These are phyloP conservation scores for Mesembryanthemum crystallinum DNA, from an alignment of 148 eudicot species.

Conservation along the genomic window DNA sequence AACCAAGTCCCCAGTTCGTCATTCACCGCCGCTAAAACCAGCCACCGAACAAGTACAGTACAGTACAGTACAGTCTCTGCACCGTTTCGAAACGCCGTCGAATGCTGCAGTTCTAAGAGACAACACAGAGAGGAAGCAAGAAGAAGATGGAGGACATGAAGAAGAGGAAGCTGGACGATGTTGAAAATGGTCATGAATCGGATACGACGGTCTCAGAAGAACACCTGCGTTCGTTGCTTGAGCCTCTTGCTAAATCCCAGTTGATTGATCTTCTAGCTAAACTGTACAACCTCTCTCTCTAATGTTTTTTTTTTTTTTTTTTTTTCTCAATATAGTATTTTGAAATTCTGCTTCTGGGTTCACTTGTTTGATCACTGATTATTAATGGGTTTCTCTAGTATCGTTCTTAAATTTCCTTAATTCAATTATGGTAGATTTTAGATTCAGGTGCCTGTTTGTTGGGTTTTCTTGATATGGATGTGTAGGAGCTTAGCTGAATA, in stretches of 20 bases:
- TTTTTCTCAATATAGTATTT: background rate
- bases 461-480: too few relatives aligned
- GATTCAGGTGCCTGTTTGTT: too few relatives aligned
- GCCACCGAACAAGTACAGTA: too few relatives aligned
- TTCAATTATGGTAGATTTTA: too few relatives aligned
- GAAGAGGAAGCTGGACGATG: conserved; percentile 59
- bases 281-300: conserved; percentile 28
- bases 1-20: too few relatives aligned
- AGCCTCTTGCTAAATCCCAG: conserved; percentile 60
- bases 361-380: background rate
- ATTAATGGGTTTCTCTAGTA: conserved; percentile 7
- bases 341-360: conserved; percentile 6
- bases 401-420: too few relatives aligned
- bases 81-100: too few relatives aligned
- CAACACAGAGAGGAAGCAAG: background rate
- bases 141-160: conserved; percentile 49
- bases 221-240: conserved; percentile 51
- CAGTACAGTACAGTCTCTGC: too few relatives aligned
- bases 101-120: too few relatives aligned
- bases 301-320: background rate
- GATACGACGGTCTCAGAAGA: conserved; percentile 25
- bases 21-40: too few relatives aligned
- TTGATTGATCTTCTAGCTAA: conserved; percentile 58
- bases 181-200: conserved; percentile 25
- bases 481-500: too few relatives aligned